A percentile compares a stretch with the other conserved stretches of the same genome.
These are phyloP conservation scores for Ramaria sp. DNA, from an alignment of 768 basidiomycete species.

Conservation along the genomic window DNA sequence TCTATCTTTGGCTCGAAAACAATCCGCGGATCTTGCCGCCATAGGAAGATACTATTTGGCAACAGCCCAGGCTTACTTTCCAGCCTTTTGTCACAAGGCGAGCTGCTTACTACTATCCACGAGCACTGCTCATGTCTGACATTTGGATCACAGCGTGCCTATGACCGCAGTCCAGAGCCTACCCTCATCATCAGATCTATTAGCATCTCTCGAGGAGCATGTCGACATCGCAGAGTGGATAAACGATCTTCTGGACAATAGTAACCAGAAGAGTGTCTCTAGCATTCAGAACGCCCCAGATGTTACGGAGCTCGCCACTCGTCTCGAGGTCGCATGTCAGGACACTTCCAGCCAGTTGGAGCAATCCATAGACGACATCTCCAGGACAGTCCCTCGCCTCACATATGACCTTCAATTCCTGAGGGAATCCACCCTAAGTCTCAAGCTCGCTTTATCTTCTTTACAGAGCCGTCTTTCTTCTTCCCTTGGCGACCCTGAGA, in stretches of 20 bases:
- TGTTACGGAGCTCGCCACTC: slow-evolving; percentile 55
- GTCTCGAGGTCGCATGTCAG: slow-evolving; percentile 75
- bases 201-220: slow-evolving; percentile 41
- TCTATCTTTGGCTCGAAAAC: too few relatives aligned
- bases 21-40: too few relatives aligned
- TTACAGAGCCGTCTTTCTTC: slow-evolving; percentile 43
- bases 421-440: slow-evolving; percentile 76
- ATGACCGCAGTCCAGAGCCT: background rate
- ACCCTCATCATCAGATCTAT: slow-evolving; percentile 13
- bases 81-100: background rate
- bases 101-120: background rate
- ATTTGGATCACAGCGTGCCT: background rate
- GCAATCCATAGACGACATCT: slow-evolving; percentile 84
- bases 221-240: slow-evolving; percentile 61
- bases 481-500: slow-evolving; percentile 36
- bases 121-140: background rate
- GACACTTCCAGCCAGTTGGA: slow-evolving; percentile 85
- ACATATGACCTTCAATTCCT: slow-evolving; percentile 97
- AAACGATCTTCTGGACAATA: slow-evolving; percentile 43
- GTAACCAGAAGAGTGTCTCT: slow-evolving; percentile 20
- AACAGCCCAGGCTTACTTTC: too few relatives aligned
- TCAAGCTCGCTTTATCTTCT: slow-evolving; percentile 54
- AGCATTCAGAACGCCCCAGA: slow-evolving; percentile 19
- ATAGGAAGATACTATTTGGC: too few relatives aligned
- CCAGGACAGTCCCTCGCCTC: slow-evolving; percentile 80